Base-by-base conservation (phyloP, 805 yeast species). In the Saccharomycopsis sp. region DNA sequence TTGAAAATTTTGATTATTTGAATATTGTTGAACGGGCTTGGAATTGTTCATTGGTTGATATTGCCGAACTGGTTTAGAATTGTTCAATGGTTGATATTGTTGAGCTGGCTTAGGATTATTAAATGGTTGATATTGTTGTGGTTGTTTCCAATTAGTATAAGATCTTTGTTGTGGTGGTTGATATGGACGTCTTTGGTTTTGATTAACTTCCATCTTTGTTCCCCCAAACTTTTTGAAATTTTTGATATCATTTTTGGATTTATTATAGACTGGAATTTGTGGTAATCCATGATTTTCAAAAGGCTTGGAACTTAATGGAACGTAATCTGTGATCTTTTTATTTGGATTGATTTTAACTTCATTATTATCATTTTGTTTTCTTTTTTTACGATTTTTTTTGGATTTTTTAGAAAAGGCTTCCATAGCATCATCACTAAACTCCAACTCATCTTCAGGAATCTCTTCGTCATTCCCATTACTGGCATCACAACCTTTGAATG, bases 381-480 rank as follows among this genome's bases (percentile, higher is more conserved):
- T 67, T 45, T 66, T 69, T 51, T 72, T 74, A 59, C 73, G 72
- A 44, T 70, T 72, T 59, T 80, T 84, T 56, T 70, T 77, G 18
- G 67, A 59, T 39, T 70, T 72, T 54, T 81, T 88, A 34, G 72
- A 73, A 27, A 73, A 79, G 50, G 76, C 71, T 57, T 92, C 97
- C 46, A 73, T 74, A 55, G 89, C 97, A 58, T 92, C 97, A 57
- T 92, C 97, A 1, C 96, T 84, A 50, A 79, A 89, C 55, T 89
- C 97, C 57, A 85, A 94, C 57, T 92, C 97, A 23, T 83, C 94
- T 50, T 78, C 87, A 0, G 95, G 86, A 23, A 89, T 60, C 53
- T 92, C 98, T 61, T 92, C 97, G 58, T 92, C 98, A 56, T 85
- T 81, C 57, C 85, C 79, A 52, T 92, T 92, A 53, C 94, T 82